Conservation (phyloP, 2,329 filamentous ascomycete species). For the Pestalotiopsis sp. region DNA sequence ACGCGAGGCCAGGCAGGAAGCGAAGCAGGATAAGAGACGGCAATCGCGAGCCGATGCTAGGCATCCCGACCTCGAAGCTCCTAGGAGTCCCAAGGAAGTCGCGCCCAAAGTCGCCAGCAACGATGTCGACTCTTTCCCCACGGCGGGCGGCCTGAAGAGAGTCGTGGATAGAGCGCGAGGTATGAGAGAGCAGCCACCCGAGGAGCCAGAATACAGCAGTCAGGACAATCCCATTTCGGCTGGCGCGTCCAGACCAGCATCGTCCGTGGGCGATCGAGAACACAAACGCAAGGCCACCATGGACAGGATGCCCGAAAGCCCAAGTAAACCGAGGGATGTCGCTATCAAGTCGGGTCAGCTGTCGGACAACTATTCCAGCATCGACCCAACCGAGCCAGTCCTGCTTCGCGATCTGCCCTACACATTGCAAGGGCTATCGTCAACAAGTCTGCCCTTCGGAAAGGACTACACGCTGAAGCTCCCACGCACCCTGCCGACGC, state of each 20-base stretch:
- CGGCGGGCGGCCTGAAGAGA: slow-evolving; percentile 4
- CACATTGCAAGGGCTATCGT: slow-evolving; percentile 89
- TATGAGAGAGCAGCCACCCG: not conserved
- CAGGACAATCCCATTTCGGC: slow-evolving; percentile 21
- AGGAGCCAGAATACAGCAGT: slow-evolving; percentile 3
- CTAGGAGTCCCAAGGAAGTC: not conserved
- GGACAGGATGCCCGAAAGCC: slow-evolving; percentile 19
- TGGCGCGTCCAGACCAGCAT: slow-evolving; percentile 10
- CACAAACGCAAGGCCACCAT: slow-evolving; percentile 27
- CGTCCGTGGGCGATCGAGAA: slow-evolving; percentile 21
- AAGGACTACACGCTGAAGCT: slow-evolving; percentile 72
- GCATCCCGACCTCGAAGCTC: slow-evolving; percentile 16
- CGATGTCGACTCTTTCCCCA: slow-evolving; percentile 7
- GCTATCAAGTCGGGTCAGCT: slow-evolving; percentile 59
- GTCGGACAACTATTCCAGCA: slow-evolving; percentile 57
- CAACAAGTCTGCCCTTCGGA: slow-evolving; percentile 78
- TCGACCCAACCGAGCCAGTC: slow-evolving; percentile 65
- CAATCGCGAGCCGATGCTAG: slow-evolving; percentile 21
- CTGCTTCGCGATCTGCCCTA: slow-evolving; percentile 84
- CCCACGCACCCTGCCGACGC: slow-evolving; percentile 78
- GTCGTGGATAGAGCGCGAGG: slow-evolving; percentile 4
- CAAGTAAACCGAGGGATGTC: slow-evolving; percentile 47
- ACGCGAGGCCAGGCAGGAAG: slow-evolving; percentile 15
- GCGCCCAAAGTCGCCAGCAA: not conserved
- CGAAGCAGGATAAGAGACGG: slow-evolving; percentile 19